Base-by-base conservation (phyloP, 805 yeast species). In the Kodamaea leandrae region DNA sequence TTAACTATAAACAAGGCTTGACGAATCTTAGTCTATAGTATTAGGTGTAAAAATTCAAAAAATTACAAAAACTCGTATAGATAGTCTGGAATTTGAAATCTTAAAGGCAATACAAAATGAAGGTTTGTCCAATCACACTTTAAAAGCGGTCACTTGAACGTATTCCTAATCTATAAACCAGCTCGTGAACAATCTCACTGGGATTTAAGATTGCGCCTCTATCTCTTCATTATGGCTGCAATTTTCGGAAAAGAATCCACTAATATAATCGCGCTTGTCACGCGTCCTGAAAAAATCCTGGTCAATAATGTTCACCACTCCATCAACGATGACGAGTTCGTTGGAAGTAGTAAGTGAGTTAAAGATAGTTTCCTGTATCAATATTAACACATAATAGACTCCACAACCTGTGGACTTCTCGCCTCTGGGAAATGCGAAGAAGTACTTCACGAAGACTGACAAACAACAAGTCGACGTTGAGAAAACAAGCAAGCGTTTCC, bases 401-500 rank as follows among this genome's bases (percentile, higher is more conserved):
- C 30, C 30, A 7, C 33, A 30, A 12, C 33, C 33, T 9, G 33
- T 18, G 33, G 33, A 30, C 13, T 30, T 30, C 33, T 30, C 33
- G 6, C 27, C 26, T 4, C n/a, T 10, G 5, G 36, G 17, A 33
- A 33, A 33, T 13, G 26, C 36, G 16, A 33, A 21, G 21, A 30
- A 30, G 28, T 34, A 34, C 20, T 34, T 34, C 27, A 24, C 27
- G 7, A 34, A 23, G 28, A 34, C 28, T 6, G 37, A 34, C 20
- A 34, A 34, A 20, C 37, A 34, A 14, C 28, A 23, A 8, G 33
- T 32, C 24, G 41, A 38, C 53, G 70, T 76, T 2, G 74, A 74
- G 37, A 80, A 75, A 29, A 82, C 88, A 0, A 77, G 82, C 6
- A 76, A 79, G 52, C 66, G 90, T 50, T 84, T 83, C 64, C 76